Conservation (phyloP, 208 protist species). For the Balamuthia mandrillaris region DNA sequence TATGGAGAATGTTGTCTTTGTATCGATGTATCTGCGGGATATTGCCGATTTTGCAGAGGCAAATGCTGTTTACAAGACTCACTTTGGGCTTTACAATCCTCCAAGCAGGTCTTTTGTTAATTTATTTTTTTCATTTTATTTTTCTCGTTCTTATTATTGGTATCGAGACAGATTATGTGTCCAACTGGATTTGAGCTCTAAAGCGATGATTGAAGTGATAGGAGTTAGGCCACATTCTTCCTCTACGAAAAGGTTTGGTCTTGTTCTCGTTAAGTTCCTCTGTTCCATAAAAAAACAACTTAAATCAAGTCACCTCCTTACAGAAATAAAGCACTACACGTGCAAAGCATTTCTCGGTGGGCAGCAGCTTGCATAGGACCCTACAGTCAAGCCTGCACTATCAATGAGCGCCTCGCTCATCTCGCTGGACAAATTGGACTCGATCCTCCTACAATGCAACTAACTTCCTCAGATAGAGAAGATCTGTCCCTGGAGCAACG, state of each 20-base stretch:
- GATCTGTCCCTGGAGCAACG: not conserved
- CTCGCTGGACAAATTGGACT: slow-evolving; percentile 33
- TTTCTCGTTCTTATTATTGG: not conserved
- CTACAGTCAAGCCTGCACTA: slow-evolving; percentile 29
- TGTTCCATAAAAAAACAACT: too few relatives aligned
- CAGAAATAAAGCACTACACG: too few relatives aligned
- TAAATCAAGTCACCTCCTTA: too few relatives aligned
- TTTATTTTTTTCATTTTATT: not conserved
- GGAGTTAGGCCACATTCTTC: too few relatives aligned
- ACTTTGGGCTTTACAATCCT: slow-evolving; percentile 38
- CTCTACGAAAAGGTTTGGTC: too few relatives aligned
- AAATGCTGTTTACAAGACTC: slow-evolving; percentile 14
- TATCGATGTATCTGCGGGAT: slow-evolving; percentile 32
- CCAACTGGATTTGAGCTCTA: not conserved
- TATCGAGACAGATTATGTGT: not conserved
- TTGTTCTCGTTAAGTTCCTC: too few relatives aligned
- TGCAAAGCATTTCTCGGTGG: slow-evolving; percentile 40
- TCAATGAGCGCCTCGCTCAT: not conserved
- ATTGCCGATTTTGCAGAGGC: not conserved
- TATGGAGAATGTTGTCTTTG: slow-evolving; percentile 14
- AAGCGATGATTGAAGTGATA: too few relatives aligned
- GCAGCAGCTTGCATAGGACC: slow-evolving; percentile 37
- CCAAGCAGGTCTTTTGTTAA: not conserved
- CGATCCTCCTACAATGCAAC: slow-evolving; percentile 9
- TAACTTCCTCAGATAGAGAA: not conserved